phyloP scores from a whole-genome alignment of 768 basidiomycete species.

The Cubamyces sp. region DNA sequence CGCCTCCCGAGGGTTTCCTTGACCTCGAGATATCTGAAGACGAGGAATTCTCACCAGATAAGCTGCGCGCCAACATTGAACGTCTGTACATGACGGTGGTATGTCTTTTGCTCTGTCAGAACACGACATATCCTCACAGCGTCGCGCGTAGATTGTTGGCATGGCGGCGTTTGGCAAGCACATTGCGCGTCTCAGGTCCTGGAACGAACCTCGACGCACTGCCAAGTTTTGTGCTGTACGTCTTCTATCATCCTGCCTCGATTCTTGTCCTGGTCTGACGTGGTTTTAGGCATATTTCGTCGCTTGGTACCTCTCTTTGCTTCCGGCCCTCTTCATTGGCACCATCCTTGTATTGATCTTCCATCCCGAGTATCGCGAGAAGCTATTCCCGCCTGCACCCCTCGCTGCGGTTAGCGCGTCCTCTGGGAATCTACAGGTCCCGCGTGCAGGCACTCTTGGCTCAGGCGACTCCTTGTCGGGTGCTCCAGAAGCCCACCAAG shows the following conservation, averaged over 20 bases:
- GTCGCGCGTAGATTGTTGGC: slow-evolving; percentile 34
- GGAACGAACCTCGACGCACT: slow-evolving; percentile 44
- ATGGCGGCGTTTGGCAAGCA: slow-evolving; percentile 40
- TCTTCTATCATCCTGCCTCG: neutral
- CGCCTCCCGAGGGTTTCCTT: slow-evolving; percentile 36
- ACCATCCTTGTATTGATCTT: slow-evolving; percentile 42
- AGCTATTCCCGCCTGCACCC: slow-evolving; percentile 43
- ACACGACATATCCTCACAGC: neutral
- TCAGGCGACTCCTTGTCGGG: slow-evolving; percentile 39
- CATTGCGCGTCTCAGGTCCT: slow-evolving; percentile 42
- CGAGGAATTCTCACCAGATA: slow-evolving; percentile 49
- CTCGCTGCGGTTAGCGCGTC: slow-evolving; percentile 37
- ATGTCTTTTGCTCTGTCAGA: slow-evolving; percentile 15
- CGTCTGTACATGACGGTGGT: slow-evolving; percentile 44
- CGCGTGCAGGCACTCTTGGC: slow-evolving; percentile 38
- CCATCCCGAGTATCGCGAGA: slow-evolving; percentile 38
- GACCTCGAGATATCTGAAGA: slow-evolving; percentile 44
- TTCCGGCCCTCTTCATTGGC: slow-evolving; percentile 39
- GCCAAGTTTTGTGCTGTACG: slow-evolving; percentile 36
- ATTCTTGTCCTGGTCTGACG: neutral
- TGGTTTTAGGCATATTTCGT: slow-evolving; percentile 37
- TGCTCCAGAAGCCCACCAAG: slow-evolving; percentile 40
- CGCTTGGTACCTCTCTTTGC: slow-evolving; percentile 42
- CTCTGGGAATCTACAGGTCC: slow-evolving; percentile 40
- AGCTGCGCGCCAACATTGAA: slow-evolving; percentile 45